These are phyloP conservation scores for Linderina pennispora DNA, from an alignment of 192 early-diverging fungal species.

Conservation along the genomic window DNA sequence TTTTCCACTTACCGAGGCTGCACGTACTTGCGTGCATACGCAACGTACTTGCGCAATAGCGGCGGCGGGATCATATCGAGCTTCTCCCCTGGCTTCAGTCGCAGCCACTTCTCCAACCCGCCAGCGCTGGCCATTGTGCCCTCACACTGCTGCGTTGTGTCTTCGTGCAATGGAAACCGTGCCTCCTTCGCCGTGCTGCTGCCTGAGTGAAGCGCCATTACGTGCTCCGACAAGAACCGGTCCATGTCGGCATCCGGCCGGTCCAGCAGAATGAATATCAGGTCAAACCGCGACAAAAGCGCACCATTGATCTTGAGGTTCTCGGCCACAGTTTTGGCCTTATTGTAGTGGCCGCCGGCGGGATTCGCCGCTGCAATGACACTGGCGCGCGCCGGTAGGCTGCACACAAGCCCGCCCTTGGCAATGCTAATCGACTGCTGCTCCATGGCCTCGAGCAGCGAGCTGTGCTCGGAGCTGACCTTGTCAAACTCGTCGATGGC, in stretches of 20 bases:
- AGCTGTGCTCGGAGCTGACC: slow-evolving; percentile 71
- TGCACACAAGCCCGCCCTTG: slow-evolving; percentile 82
- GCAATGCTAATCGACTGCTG: slow-evolving; percentile 83
- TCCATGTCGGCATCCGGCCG: slow-evolving; percentile 76
- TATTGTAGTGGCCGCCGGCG: slow-evolving; percentile 82
- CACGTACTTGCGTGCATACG: slow-evolving; percentile 76
- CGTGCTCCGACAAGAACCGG: slow-evolving; percentile 69
- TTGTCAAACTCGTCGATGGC: slow-evolving; percentile 93
- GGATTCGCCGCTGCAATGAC: slow-evolving; percentile 89
- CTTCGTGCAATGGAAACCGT: background rate
- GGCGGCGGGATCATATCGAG: slow-evolving; percentile 58
- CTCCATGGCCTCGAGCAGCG: slow-evolving; percentile 82
- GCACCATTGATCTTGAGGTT: slow-evolving; percentile 73
- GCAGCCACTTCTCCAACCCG: slow-evolving; percentile 21
- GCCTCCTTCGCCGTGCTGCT: background rate
- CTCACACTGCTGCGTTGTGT: slow-evolving; percentile 1
- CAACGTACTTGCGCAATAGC: slow-evolving; percentile 77
- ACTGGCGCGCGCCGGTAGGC: slow-evolving; percentile 73
- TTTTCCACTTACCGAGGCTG: too few relatives aligned
- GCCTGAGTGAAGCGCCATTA: slow-evolving; percentile 62
- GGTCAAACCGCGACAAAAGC: slow-evolving; percentile 73
- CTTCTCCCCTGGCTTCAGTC: slow-evolving; percentile 48
- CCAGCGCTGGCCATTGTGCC: background rate
- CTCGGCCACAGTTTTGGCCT: slow-evolving; percentile 73
- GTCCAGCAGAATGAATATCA: slow-evolving; percentile 79